These are phyloP conservation scores for Diphasiastrum complanatum DNA, from an alignment of 83 land plant species.

Conservation along the genomic window DNA sequence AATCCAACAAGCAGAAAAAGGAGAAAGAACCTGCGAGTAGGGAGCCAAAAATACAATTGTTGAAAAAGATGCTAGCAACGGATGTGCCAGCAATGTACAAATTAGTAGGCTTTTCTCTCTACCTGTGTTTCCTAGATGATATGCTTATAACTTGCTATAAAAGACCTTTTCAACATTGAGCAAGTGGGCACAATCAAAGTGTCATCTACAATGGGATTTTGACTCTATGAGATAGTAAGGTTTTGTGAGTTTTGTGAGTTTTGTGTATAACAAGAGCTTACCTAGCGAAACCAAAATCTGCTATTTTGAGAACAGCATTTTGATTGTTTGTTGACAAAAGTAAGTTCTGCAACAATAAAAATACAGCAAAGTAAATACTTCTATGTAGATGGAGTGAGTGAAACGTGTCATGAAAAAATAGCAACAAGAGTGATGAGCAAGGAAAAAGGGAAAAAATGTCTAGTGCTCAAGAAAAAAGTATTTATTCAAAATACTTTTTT, in stretches of 20 bases:
- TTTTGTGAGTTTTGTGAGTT: too few relatives aligned
- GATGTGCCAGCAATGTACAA: too few relatives aligned
- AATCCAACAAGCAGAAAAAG: too few relatives aligned
- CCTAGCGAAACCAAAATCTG: slow-evolving; percentile 99
- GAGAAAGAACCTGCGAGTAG: too few relatives aligned
- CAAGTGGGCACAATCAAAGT: too few relatives aligned
- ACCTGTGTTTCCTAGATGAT: too few relatives aligned
- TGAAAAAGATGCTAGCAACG: too few relatives aligned
- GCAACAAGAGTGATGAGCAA: not conserved
- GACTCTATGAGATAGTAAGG: not conserved
- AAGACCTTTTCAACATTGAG: too few relatives aligned
- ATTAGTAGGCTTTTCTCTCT: too few relatives aligned
- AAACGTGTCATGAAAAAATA: not conserved
- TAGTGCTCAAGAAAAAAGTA: not conserved
- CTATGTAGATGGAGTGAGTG: not conserved
- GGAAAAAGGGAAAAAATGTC: not conserved
- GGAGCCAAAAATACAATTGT: too few relatives aligned
- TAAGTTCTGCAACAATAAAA: slow-evolving; percentile 57
- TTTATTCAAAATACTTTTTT: not conserved
- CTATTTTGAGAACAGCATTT: slow-evolving; percentile 73
- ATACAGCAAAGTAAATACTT: not conserved
- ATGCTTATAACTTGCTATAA: too few relatives aligned
- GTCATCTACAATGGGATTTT: not conserved
- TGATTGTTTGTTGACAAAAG: slow-evolving; percentile 64
- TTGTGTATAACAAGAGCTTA: slow-evolving; percentile 15